A percentile compares a stretch with the other conserved stretches of the same genome.
These are phyloP conservation scores for Aspergillaceae sp. DNA, from an alignment of 2,329 filamentous ascomycete species.

Conservation along the genomic window DNA sequence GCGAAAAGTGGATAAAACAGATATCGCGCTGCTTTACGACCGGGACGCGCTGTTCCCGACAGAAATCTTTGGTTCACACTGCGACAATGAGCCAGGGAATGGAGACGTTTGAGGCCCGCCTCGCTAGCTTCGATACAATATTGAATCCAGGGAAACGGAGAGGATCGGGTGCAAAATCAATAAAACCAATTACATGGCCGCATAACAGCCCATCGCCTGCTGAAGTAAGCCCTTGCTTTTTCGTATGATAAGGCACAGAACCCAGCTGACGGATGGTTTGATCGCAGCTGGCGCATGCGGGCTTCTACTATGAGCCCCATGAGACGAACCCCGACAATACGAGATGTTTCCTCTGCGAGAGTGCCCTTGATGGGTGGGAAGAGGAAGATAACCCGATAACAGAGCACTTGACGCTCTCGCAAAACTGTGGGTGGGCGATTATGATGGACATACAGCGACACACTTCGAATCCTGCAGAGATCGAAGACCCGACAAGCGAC, in stretches of 20 bases:
- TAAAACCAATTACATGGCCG: slow-evolving; percentile 62
- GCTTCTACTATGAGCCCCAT: slow-evolving; percentile 80
- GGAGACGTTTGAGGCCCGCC: slow-evolving; percentile 63
- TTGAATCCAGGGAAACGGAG: slow-evolving; percentile 59
- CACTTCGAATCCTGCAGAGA: slow-evolving; percentile 37
- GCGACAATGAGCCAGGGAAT: slow-evolving; percentile 32
- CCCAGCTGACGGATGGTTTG: slow-evolving; percentile 4
- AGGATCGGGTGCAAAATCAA: slow-evolving; percentile 55
- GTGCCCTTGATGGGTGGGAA: slow-evolving; percentile 87
- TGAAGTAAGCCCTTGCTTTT: slow-evolving; percentile 43
- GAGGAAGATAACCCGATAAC: slow-evolving; percentile 69
- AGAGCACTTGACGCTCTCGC: slow-evolving; percentile 78
- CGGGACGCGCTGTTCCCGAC: background rate
- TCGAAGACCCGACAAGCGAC: slow-evolving; percentile 65
- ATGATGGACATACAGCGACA: slow-evolving; percentile 50
- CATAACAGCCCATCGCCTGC: slow-evolving; percentile 59
- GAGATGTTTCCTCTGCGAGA: slow-evolving; percentile 76
- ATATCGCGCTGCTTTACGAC: background rate
- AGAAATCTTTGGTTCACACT: background rate
- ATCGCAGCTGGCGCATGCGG: slow-evolving; percentile 71
- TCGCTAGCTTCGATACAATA: slow-evolving; percentile 67
- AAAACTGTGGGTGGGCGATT: slow-evolving; percentile 80
- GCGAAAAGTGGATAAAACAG: background rate
- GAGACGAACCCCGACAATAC: slow-evolving; percentile 75
- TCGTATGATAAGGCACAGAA: slow-evolving; percentile 7